Evolutionary conservation across 2,329 filamentous ascomycete genomes (phyloP).

Genomic region (Grosmannia penicillata): DNA sequence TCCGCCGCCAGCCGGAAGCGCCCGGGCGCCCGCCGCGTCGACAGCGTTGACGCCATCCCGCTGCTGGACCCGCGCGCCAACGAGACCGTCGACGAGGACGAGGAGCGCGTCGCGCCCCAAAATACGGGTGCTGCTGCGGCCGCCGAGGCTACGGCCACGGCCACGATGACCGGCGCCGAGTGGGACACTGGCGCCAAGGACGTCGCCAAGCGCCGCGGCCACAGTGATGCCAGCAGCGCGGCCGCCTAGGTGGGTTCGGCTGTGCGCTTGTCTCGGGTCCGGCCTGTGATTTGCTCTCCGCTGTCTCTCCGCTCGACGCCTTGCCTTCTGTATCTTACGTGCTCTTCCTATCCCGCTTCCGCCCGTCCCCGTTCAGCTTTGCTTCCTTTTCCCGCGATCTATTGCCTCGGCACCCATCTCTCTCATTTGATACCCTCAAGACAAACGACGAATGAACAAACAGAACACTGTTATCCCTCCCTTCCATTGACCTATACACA

Average conservation of each 20-base stretch:
- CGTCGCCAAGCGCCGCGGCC: slow-evolving; percentile 26
- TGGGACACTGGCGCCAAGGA: slow-evolving; percentile 27
- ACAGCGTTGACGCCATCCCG: slow-evolving; percentile 40
- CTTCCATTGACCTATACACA: too few relatives aligned
- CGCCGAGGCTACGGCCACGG: slow-evolving; percentile 6
- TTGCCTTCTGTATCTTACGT: too few relatives aligned
- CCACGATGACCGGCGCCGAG: slow-evolving; percentile 10
- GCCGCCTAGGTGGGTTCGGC: too few relatives aligned
- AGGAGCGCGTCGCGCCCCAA: not conserved
- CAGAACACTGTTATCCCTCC: too few relatives aligned
- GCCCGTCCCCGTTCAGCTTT: too few relatives aligned
- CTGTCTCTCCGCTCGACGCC: too few relatives aligned
- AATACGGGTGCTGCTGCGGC: slow-evolving; percentile 4
- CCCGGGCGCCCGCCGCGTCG: slow-evolving; percentile 10
- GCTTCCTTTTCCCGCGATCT: too few relatives aligned
- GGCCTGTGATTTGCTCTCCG: too few relatives aligned
- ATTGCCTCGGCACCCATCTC: not conserved
- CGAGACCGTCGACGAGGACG: not conserved
- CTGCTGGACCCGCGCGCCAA: slow-evolving; percentile 28
- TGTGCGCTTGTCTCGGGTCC: too few relatives aligned
- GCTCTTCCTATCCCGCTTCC: too few relatives aligned
- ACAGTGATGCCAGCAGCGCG: too few relatives aligned
- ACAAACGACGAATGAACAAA: too few relatives aligned
- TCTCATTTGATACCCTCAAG: not conserved
- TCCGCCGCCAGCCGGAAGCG: slow-evolving; percentile 9